Evolutionary conservation across 1,139 yeast genomes (phyloP).

Genomic region (Neolecta irregularis): DNA sequence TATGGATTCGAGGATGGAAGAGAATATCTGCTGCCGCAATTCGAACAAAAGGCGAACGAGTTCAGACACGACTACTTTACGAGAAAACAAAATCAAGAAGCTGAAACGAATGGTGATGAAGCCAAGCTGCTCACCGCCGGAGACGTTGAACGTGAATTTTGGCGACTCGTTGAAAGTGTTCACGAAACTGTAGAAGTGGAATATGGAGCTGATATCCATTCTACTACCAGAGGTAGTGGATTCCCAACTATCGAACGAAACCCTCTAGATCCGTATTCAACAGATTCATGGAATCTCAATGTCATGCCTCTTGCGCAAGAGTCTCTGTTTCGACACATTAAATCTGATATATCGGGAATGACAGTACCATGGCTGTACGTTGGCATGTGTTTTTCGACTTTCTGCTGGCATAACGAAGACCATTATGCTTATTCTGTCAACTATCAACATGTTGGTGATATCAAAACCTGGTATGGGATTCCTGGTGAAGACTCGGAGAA

Average conservation of each 20-base stretch:
- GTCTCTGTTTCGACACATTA: slow-evolving; percentile 34
- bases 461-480: slow-evolving; percentile 65
- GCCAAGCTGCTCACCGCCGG: slow-evolving; percentile 15
- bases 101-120: slow-evolving; percentile 7
- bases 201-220: slow-evolving; percentile 33
- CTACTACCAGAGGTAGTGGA: slow-evolving; percentile 36
- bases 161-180: slow-evolving; percentile 28
- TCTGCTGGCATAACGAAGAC: slow-evolving; percentile 65
- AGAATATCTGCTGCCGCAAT: slow-evolving; percentile 44
- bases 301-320: slow-evolving; percentile 45
- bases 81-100: slow-evolving; percentile 7
- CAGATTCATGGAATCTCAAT: slow-evolving; percentile 56
- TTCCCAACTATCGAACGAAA: slow-evolving; percentile 30
- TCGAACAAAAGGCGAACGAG: slow-evolving; percentile 40
- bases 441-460: slow-evolving; percentile 55
- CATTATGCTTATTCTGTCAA: slow-evolving; percentile 54
- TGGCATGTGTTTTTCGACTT: slow-evolving; percentile 56
- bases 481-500: slow-evolving; percentile 51
- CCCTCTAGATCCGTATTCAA: slow-evolving; percentile 22
- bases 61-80: slow-evolving; percentile 30
- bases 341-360: slow-evolving; percentile 31
- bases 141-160: slow-evolving; percentile 24
- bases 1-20: slow-evolving; percentile 75
- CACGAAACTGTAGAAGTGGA: slow-evolving; percentile 33
- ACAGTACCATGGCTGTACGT: slow-evolving; percentile 37